Evolutionary conservation across 768 basidiomycete species (phyloP), one percentile per base, ranked within the genome.

Genomic region (Podaxis pistillaris): DNA sequence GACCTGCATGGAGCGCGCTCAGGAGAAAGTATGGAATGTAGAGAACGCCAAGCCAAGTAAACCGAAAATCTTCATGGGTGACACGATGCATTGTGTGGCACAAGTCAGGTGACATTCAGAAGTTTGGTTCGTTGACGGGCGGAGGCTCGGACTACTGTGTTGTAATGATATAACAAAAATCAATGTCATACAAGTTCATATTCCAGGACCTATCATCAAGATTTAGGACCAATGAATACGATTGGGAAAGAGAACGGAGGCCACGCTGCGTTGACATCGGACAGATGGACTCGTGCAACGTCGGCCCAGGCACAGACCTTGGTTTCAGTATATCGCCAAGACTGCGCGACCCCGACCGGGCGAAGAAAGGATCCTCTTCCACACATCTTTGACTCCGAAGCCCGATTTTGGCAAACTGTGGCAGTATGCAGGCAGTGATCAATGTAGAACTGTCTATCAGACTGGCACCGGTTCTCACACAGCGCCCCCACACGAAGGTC

Each of bases 1-100:
- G 81, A 9, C 81, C 89, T 19, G 87, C 88, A 5, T 94, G 92
- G 92, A 76, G 78, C 53, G 87, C 91, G 50, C 76, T 94, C 63
- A 87, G 85, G 75, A 81, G 83, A 75, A 91, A 88, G 70, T 92
- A 92, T 68, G 83, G 88, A 70, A 81, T 86, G 76, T 81, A 66
- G 80, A 19, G 30, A 17, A 24, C 33, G 12, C 9, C 41, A 28
- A 24, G 33, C 58, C 38, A 54, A 17, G 7, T 13, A 26, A 26
- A 24, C 13, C n/a, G 33, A n/a, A 41, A 13, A 13, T 38, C 24
- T 41, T 22, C 19, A 26, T 38, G 19, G 51, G 22, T 56, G 57
- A 50, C 17, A 47, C 37, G 26, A 41, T 7, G 15, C 37, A n/a
- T 22, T 19, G 37, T 54, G 44, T 33, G 47, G 54, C n/a, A 24